Conservation (phyloP, 495 filamentous ascomycete species). For the Tuber microsphaerosporum region DNA sequence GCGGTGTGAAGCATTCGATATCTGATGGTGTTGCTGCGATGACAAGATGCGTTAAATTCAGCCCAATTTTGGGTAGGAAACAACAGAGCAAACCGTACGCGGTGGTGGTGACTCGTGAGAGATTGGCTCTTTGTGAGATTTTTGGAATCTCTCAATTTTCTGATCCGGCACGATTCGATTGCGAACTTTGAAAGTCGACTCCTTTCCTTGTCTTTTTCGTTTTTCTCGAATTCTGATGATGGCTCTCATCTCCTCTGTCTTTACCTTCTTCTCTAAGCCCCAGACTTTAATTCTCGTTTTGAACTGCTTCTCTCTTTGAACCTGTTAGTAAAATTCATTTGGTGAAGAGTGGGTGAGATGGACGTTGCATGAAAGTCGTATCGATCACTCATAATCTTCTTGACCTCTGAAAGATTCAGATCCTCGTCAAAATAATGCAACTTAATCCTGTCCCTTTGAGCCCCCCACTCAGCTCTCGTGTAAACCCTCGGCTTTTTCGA, state of each 20-base stretch:
- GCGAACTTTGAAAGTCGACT: background rate
- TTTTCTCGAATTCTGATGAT: background rate
- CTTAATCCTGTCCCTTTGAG: background rate
- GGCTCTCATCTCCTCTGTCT: background rate
- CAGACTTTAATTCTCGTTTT: background rate
- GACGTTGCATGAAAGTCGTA: constrained; percentile 5
- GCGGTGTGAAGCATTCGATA: background rate
- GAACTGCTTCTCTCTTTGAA: constrained; percentile 5
- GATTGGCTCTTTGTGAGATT: background rate
- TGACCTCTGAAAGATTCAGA: background rate
- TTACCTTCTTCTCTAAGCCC: background rate
- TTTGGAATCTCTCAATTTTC: background rate
- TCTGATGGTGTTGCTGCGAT: background rate
- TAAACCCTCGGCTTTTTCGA: constrained; percentile 3
- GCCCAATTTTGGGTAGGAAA: background rate
- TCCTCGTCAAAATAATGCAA: background rate
- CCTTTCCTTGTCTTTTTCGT: background rate
- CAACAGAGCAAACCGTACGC: background rate
- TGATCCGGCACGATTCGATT: background rate
- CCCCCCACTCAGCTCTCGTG: background rate
- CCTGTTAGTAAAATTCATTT: background rate
- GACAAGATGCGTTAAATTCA: background rate
- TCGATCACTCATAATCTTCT: background rate
- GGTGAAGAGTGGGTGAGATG: background rate
- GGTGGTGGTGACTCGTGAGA: background rate